Conservation (phyloP, 2,329 filamentous ascomycete genomes). For the Aspergillus sp. region DNA sequence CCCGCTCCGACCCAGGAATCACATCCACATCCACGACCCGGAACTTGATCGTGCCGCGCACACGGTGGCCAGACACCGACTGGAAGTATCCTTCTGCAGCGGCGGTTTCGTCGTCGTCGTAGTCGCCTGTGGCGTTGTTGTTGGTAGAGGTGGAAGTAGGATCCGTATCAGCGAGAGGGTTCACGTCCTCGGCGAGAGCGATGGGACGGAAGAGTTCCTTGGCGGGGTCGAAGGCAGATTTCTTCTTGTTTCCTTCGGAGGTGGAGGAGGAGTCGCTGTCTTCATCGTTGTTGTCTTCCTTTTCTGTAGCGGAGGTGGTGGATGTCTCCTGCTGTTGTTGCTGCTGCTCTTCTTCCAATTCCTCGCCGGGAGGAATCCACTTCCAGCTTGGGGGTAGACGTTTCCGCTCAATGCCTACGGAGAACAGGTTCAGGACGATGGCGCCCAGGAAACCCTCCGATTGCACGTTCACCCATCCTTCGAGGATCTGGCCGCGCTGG, state of each 20-base stretch:
- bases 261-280: slow-evolving; percentile 13
- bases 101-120: slow-evolving; percentile 54
- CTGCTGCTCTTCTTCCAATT: slow-evolving; percentile 23
- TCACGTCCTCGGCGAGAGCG: slow-evolving; percentile 1
- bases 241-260: background rate
- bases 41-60: slow-evolving; percentile 73
- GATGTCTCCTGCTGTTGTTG: too few relatives aligned
- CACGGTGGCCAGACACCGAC: slow-evolving; percentile 67
- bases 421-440: slow-evolving; percentile 88
- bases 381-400: slow-evolving; percentile 77
- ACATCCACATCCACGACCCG: slow-evolving; percentile 79
- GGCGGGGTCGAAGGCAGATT: slow-evolving; percentile 34
- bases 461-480: slow-evolving; percentile 81
- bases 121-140: background rate
- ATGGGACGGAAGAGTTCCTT: slow-evolving; percentile 39
- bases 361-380: slow-evolving; percentile 66
- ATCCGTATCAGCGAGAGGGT: slow-evolving; percentile 26
- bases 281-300: slow-evolving; percentile 29
- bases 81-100: slow-evolving; percentile 72
- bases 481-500: slow-evolving; percentile 68
- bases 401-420: slow-evolving; percentile 77
- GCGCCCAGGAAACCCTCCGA: slow-evolving; percentile 87
- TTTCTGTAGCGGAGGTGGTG: background rate
- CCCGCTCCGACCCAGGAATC: slow-evolving; percentile 67
- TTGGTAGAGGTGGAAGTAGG: slow-evolving; percentile 22